phyloP scores from a whole-genome alignment of 2,329 filamentous ascomycete genomes.

The Botrytis hyacinthi region DNA sequence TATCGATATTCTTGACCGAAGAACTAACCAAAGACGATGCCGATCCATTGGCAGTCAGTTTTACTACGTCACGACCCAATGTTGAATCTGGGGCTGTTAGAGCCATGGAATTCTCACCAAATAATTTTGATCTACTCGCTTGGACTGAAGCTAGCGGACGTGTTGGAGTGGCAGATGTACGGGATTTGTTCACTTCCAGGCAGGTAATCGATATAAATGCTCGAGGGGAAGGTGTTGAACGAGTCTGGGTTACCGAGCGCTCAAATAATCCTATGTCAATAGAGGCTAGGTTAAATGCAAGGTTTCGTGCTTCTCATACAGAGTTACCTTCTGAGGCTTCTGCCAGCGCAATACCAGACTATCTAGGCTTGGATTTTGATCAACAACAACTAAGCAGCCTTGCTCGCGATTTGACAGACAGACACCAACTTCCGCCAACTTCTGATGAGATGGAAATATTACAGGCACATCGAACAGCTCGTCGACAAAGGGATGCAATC shows the following conservation, averaged over 20 bases:
- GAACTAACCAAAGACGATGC: slow-evolving; percentile 45
- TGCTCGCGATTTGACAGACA: slow-evolving; percentile 40
- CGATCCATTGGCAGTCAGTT: slow-evolving; percentile 69
- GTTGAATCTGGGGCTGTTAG: slow-evolving; percentile 66
- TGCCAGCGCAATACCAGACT: slow-evolving; percentile 35
- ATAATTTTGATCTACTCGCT: slow-evolving; percentile 83
- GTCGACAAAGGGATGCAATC: slow-evolving; percentile 43
- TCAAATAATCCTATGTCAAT: slow-evolving; percentile 26
- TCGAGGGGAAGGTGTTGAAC: slow-evolving; percentile 50
- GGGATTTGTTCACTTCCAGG: slow-evolving; percentile 62
- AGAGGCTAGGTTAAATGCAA: slow-evolving; percentile 36
- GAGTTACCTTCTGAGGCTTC: slow-evolving; percentile 29
- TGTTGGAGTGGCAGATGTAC: slow-evolving; percentile 71
- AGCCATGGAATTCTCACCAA: slow-evolving; percentile 88
- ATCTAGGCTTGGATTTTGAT: slow-evolving; percentile 33
- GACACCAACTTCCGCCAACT: slow-evolving; percentile 51
- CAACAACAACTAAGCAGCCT: slow-evolving; percentile 34
- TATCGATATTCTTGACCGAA: slow-evolving; percentile 68
- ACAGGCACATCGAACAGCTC: slow-evolving; percentile 54
- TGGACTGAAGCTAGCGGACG: slow-evolving; percentile 88
- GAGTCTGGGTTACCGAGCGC: slow-evolving; percentile 31
- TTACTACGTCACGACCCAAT: slow-evolving; percentile 70
- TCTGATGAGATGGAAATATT: slow-evolving; percentile 55
- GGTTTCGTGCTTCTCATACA: slow-evolving; percentile 32
- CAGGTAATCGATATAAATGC: slow-evolving; percentile 67